Evolutionary conservation across 352 stramenopile genomes (phyloP), one percentile per base, ranked within the genome.

Genomic region (Phytophthora litchii): DNA sequence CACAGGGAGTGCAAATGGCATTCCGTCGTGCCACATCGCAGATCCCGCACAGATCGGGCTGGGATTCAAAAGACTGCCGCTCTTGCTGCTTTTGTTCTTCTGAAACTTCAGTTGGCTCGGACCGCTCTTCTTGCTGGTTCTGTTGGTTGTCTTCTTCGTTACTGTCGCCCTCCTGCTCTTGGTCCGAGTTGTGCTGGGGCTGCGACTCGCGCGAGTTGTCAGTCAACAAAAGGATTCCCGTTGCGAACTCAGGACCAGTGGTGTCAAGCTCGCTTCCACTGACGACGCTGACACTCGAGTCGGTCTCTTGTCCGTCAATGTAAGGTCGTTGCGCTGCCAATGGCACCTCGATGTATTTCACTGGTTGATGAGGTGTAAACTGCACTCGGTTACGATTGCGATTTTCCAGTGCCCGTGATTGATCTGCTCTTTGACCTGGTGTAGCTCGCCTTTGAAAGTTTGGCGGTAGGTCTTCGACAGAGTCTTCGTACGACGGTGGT

Each of bases 1-100:
- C 81, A 50, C 81, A 91, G 0, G 81, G 81, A 17, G 84, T 71
- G 54, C 81, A 91, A 58, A 89, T 70, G 16, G 76, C 78, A 48
- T 86, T 81, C 13, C 74, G 60, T 37, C 54, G 60, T 23, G 62
- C 70, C 64, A 83, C 73, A 54, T 83, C 74, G 55, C 81, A 91
- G 36, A 91, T 82, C 31, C 75, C 64, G 46, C 78, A 91, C 62
- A 86, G 62, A 50, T 62, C 54, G 2, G 54, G 60, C 16, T 57
- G 47, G 5, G 4, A 3, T 1, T 54, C 47, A 21, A 17, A 32
- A 7, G 43, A 50, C 50, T 52, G 50, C 0, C 10, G 51, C 12
- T 56, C 27, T 4, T 58, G 43, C 1, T n/a, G n/a, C n/a, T 27
- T 27, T 27, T 27, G 23, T 27, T 56, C 17, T 23, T 11, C 20